These are phyloP conservation scores for Hymenoscyphus salicellus DNA, from an alignment of 2,329 filamentous ascomycete genomes.

Conservation along the genomic window DNA sequence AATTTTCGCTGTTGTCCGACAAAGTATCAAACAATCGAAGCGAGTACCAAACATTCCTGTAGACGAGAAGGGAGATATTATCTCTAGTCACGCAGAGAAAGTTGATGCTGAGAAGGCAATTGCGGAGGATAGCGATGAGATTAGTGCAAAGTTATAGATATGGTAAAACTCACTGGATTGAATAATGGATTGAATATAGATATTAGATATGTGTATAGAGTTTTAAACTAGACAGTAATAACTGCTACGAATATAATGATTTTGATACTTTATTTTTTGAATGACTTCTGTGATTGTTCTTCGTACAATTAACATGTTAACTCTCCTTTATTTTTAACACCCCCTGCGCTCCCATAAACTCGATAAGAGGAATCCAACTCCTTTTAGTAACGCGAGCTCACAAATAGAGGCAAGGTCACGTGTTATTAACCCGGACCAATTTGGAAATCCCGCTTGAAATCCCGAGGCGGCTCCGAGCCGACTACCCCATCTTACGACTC, in stretches of 20 bases:
- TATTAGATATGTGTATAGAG: not conserved
- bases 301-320: too few relatives aligned
- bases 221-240: not conserved
- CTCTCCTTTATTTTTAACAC: too few relatives aligned
- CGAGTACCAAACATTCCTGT: not conserved
- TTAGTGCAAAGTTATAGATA: not conserved
- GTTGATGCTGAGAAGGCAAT: not conserved
- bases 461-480: not conserved
- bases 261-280: not conserved
- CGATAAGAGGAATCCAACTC: too few relatives aligned
- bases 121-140: not conserved
- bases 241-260: conserved; percentile 3
- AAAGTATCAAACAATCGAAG: conserved; percentile 1
- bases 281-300: not conserved
- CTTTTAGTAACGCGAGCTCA: too few relatives aligned
- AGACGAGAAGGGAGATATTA: not conserved
- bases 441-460: too few relatives aligned
- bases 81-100: not conserved
- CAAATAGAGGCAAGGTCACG: not conserved
- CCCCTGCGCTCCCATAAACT: too few relatives aligned
- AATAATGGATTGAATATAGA: not conserved
- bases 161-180: not conserved
- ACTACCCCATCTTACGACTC: not conserved
- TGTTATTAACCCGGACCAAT: not conserved
- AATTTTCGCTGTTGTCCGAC: conserved; percentile 33